Percentiles rank a stretch among this genome's conserved stretches.
phyloP scores from a whole-genome alignment of 495 filamentous ascomycete species.

The Parathielavia appendiculata region DNA sequence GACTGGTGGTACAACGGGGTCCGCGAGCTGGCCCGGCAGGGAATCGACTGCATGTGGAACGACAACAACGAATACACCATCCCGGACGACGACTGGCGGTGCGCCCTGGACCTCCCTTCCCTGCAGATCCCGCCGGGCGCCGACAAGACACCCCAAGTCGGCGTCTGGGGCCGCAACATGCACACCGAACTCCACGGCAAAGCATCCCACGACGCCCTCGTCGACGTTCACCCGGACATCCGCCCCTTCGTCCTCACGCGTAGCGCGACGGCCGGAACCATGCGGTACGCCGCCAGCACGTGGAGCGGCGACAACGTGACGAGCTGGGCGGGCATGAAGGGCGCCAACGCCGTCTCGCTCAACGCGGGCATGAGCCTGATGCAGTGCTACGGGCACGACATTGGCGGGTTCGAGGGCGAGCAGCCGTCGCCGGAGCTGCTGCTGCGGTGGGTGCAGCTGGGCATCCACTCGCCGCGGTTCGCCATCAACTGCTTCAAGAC shows the following conservation, averaged over 20 bases:
- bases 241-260: slow-evolving; percentile 63
- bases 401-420: slow-evolving; percentile 67
- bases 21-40: slow-evolving; percentile 51
- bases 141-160: slow-evolving; percentile 38
- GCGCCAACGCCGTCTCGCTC: slow-evolving; percentile 28
- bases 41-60: slow-evolving; percentile 70
- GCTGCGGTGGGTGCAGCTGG: slow-evolving; percentile 65
- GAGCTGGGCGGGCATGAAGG: slow-evolving; percentile 44
- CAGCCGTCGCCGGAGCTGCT: slow-evolving; percentile 64
- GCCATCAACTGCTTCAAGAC: slow-evolving; percentile 75
- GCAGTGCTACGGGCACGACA: slow-evolving; percentile 65
- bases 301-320: slow-evolving; percentile 66
- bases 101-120: slow-evolving; percentile 43
- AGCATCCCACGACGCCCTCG: slow-evolving; percentile 50
- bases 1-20: slow-evolving; percentile 65
- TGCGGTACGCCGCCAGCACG: slow-evolving; percentile 59
- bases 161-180: slow-evolving; percentile 59
- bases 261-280: slow-evolving; percentile 62
- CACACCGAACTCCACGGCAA: slow-evolving; percentile 64
- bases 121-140: slow-evolving; percentile 28
- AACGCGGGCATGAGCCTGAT: slow-evolving; percentile 62
- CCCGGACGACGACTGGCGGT: slow-evolving; percentile 58
- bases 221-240: slow-evolving; percentile 48
- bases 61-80: slow-evolving; percentile 72
- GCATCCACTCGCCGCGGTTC: slow-evolving; percentile 62